Evolutionary conservation across 164 flowering plant species (phyloP).

Genomic region (Vitis vinifera): DNA sequence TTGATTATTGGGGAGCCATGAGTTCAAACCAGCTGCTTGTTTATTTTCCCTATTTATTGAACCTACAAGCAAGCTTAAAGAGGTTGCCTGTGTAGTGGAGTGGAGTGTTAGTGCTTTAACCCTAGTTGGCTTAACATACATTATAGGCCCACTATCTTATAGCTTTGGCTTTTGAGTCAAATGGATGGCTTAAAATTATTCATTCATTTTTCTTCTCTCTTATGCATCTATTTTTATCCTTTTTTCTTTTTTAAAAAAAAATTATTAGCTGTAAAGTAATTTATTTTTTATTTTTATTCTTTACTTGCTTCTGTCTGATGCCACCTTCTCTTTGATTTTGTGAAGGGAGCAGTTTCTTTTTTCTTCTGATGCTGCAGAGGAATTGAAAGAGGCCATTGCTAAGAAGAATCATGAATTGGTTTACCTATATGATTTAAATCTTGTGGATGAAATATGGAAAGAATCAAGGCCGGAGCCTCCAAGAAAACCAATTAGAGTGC

Average conservation of each 20-base stretch:
- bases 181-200: neutral
- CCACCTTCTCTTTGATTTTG: constrained; percentile 40
- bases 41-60: no score
- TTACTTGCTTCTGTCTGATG: constrained; percentile 33
- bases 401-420: constrained; percentile 74
- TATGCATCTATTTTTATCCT: neutral
- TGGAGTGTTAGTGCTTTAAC: no score
- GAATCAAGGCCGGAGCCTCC: constrained; percentile 80
- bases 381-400: constrained; percentile 68
- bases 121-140: no score
- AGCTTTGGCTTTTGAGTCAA: no score
- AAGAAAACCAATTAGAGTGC: constrained; percentile 64
- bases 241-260: neutral
- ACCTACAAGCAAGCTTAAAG: no score
- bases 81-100: no score
- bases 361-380: constrained; percentile 91
- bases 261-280: neutral
- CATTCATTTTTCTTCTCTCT: neutral
- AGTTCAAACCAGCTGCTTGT: no score
- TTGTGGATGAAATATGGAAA: constrained; percentile 93
- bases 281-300: neutral
- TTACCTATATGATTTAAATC: constrained; percentile 61
- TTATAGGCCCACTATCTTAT: no score
- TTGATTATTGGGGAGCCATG: no score
- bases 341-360: constrained; percentile 97